Base-by-base conservation (phyloP, 164 flowering plant species). In the Echeveria elegans region DNA sequence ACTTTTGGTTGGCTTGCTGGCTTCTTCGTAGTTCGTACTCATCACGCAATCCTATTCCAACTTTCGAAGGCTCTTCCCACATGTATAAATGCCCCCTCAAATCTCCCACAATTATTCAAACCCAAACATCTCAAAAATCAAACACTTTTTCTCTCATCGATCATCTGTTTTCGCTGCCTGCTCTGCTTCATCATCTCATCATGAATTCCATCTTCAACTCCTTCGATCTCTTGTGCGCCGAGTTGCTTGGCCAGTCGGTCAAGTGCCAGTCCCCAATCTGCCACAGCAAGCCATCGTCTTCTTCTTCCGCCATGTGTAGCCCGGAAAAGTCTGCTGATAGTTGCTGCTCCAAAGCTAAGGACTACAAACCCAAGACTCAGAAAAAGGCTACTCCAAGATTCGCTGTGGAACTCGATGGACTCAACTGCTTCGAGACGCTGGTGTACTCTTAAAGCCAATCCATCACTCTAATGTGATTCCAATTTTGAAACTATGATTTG, bases 391-490 rank as follows among this genome's bases (percentile, higher is more conserved):
- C 19, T 30, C 12, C 37, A 9, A 29, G 66, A 29, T 63, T 63
- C 21, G 66, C 66, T 10, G 66, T 63, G 47, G 66, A 63, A 18
- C 45, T 63, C 16, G 66, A 63, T 40, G 66, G 66, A 40, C 66
- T 63, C 66, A 63, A 63, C 45, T 63, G 66, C 45, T 63, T 63
- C 9, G 66, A 63, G 47, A 63, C 66, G 16, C 18, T 63, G 26
- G 45, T 63, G 5, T 37, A 36, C 41, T 63, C 41, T 32, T 63
- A 40, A 63, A 1, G 38, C 24, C 56, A 0, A 43, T 12, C 47
- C 15, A 18, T 3, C 5, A 18, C 47, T 43, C n/a, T n/a, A n/a
- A n/a, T 56, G 61, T 15, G 26, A 2, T 14, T 56, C 61, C 31
- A 56, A 56, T 56, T 56, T 56, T 56, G 61, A 56, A 12, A 56